Conservation (phyloP, 75 land plant genomes). For the Pinus taeda region DNA sequence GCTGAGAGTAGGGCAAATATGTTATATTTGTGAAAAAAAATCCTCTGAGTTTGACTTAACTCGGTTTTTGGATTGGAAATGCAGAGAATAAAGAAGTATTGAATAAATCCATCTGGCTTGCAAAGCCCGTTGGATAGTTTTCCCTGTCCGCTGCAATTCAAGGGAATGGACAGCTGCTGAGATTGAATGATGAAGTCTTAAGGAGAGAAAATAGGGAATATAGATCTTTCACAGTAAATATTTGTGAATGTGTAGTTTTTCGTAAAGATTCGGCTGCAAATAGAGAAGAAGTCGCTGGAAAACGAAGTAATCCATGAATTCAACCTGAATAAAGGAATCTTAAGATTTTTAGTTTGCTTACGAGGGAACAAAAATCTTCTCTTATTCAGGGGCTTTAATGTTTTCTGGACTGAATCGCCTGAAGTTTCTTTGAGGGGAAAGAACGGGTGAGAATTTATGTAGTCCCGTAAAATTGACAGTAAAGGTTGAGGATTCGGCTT, state of each 20-base stretch:
- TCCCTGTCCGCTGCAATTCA: too few relatives aligned
- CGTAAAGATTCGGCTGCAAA: not conserved
- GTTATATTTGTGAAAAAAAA: not conserved
- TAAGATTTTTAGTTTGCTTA: not conserved
- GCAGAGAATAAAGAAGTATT: not conserved
- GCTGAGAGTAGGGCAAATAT: not conserved
- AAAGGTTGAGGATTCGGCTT: too few relatives aligned
- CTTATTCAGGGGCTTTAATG: too few relatives aligned
- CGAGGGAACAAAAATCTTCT: too few relatives aligned
- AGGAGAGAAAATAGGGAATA: not conserved
- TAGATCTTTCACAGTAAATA: not conserved
- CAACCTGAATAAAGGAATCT: not conserved
- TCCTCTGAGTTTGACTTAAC: too few relatives aligned
- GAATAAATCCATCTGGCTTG: not conserved
- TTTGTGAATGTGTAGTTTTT: not conserved
- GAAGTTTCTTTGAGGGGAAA: too few relatives aligned
- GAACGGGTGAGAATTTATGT: too few relatives aligned
- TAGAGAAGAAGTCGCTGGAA: not conserved
- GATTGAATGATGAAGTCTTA: not conserved
- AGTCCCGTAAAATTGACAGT: too few relatives aligned
- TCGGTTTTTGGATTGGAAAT: too few relatives aligned
- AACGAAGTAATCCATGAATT: not conserved
- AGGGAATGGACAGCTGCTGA: too few relatives aligned
- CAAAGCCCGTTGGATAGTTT: not conserved
- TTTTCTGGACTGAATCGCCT: too few relatives aligned